Percentiles rank a stretch among this genome's conserved stretches.
These are phyloP conservation scores for Hypholoma fasciculare DNA, from an alignment of 768 basidiomycete species.

Conservation along the genomic window DNA sequence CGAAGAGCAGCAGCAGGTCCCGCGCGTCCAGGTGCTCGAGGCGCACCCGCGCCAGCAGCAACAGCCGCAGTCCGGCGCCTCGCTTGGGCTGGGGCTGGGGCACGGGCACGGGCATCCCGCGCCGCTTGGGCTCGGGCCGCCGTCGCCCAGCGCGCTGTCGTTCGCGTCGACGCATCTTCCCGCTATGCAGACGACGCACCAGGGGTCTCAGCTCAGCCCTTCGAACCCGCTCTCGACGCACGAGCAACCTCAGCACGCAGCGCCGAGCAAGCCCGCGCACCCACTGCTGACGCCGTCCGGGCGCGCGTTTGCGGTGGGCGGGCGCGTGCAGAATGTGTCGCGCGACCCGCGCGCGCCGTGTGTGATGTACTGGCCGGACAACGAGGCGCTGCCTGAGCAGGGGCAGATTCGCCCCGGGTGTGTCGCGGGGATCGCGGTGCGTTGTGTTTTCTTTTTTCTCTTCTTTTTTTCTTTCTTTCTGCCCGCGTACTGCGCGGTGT, in stretches of 20 bases:
- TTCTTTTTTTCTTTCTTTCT: neutral
- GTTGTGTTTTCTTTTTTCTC: conserved; percentile 27
- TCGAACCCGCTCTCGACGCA: neutral
- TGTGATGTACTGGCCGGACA: conserved; percentile 91
- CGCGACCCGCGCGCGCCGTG: conserved; percentile 70
- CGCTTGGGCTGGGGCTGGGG: too few species aligned
- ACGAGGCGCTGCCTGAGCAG: conserved; percentile 79
- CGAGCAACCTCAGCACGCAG: too few species aligned
- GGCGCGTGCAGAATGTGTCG: conserved; percentile 79
- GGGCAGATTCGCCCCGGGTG: conserved; percentile 71
- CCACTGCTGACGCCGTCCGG: conserved; percentile 85
- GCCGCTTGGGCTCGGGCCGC: conserved; percentile 9
- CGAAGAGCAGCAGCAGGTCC: neutral
- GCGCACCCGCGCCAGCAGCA: neutral
- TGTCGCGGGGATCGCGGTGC: conserved; percentile 55
- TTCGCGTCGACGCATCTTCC: neutral
- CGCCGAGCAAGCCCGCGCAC: conserved; percentile 46
- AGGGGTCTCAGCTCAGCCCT: neutral
- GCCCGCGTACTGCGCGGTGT: neutral
- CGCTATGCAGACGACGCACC: neutral
- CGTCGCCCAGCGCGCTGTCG: conserved; percentile 16
- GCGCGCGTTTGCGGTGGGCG: conserved; percentile 72
- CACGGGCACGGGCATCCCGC: neutral
- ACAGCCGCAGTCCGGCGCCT: too few species aligned
- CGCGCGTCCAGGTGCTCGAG: neutral